Percentiles rank a stretch among this genome's conserved stretches.
Conservation (phyloP, 164 flowering plant genomes). For the Vitis riparia region DNA sequence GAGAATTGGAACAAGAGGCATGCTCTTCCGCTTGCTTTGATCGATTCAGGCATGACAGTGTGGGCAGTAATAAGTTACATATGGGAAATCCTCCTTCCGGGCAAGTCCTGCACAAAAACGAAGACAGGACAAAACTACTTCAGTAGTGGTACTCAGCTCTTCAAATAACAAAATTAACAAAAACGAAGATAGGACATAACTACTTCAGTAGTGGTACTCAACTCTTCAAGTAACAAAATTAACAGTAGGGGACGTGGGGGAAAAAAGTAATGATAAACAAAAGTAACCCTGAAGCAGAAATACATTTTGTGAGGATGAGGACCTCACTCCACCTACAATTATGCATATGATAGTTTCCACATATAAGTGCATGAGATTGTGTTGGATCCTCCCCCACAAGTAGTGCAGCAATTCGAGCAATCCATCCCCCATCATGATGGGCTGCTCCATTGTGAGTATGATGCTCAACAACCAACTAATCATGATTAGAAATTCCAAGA, state of each 20-base stretch:
- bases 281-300: too few species aligned
- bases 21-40: too few species aligned
- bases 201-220: too few species aligned
- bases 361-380: conserved; percentile 90
- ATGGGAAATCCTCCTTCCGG: conserved; percentile 74
- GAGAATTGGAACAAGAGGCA: too few species aligned
- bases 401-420: conserved; percentile 85
- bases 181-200: too few species aligned
- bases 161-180: too few species aligned
- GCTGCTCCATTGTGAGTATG: conserved; percentile 40
- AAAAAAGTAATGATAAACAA: too few species aligned
- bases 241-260: too few species aligned
- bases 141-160: background rate
- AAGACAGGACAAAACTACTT: background rate
- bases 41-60: too few species aligned
- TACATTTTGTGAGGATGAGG: background rate
- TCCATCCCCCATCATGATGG: too few species aligned
- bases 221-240: too few species aligned
- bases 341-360: conserved; percentile 95
- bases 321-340: conserved; percentile 52
- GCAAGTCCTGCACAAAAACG: conserved; percentile 65
- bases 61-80: too few species aligned
- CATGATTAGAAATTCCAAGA: conserved; percentile 22
- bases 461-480: conserved; percentile 60
- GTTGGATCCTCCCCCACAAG: conserved; percentile 97